Evolutionary conservation across 2,329 filamentous ascomycete genomes (phyloP).

Genomic region (Aspergillus tanneri): DNA sequence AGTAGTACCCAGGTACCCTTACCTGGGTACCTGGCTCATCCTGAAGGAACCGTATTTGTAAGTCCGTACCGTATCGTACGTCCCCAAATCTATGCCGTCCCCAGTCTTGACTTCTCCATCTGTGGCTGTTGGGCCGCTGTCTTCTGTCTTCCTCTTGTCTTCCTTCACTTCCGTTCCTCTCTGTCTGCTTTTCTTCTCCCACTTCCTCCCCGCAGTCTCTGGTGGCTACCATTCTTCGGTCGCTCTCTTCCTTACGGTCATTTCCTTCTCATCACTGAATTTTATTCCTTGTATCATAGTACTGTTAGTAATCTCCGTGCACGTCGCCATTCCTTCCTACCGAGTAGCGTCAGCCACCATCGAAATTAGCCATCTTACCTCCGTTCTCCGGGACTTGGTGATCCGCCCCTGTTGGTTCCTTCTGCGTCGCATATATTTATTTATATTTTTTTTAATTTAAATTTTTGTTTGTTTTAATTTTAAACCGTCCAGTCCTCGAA

Average conservation of each 20-base stretch:
- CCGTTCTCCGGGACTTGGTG: conserved; percentile 9
- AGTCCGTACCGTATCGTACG: too few relatives aligned
- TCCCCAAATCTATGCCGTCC: too few relatives aligned
- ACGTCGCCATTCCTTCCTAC: conserved; percentile 2
- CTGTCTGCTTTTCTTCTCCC: conserved; percentile 11
- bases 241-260: conserved; percentile 4
- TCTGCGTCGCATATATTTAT: conserved; percentile 3
- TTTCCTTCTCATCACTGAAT: not conserved
- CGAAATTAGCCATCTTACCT: conserved; percentile 3
- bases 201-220: not conserved
- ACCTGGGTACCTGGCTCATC: too few relatives aligned
- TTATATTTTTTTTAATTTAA: not conserved
- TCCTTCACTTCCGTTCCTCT: conserved; percentile 9
- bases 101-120: not conserved
- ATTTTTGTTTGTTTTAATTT: not conserved
- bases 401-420: conserved; percentile 11
- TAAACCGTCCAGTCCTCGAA: conserved; percentile 11
- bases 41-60: too few relatives aligned
- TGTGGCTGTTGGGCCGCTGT: conserved; percentile 18
- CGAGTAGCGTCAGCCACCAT: conserved; percentile 15
- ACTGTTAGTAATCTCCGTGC: conserved; percentile 4
- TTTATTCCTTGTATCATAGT: not conserved
- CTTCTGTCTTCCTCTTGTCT: conserved; percentile 2
- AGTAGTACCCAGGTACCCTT: too few relatives aligned
- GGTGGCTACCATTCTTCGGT: not conserved